Evolutionary conservation across 306 rosid genomes (phyloP).

Genomic region (cucumber (Cucumis sativus)): Cucumber_9930_V3 NC_026661.2:21946001-21946500

Average conservation of each 20-base stretch:
- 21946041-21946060: slow-evolving; percentile 40
- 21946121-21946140: background rate
- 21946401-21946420: slow-evolving; percentile 66
- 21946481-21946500: slow-evolving; percentile 7
- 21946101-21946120: background rate
- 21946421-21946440: slow-evolving; percentile 67
- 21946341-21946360: background rate
- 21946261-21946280: slow-evolving; percentile 35
- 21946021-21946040: background rate
- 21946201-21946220: background rate
- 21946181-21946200: background rate
- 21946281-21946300: slow-evolving; percentile 33
- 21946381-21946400: slow-evolving; percentile 35
- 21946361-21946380: background rate
- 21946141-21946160: background rate
- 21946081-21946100: background rate
- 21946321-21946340: background rate
- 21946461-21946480: slow-evolving; percentile 27
- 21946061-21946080: slow-evolving; percentile 22
- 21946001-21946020: background rate
- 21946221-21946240: slow-evolving; percentile 63
- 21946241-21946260: slow-evolving; percentile 73
- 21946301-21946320: background rate
- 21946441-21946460: slow-evolving; percentile 42
- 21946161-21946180: too few relatives aligned